Evolutionary conservation across 2,329 filamentous ascomycete species (phyloP).

Genomic region (Aspergillus aculeatus): DNA sequence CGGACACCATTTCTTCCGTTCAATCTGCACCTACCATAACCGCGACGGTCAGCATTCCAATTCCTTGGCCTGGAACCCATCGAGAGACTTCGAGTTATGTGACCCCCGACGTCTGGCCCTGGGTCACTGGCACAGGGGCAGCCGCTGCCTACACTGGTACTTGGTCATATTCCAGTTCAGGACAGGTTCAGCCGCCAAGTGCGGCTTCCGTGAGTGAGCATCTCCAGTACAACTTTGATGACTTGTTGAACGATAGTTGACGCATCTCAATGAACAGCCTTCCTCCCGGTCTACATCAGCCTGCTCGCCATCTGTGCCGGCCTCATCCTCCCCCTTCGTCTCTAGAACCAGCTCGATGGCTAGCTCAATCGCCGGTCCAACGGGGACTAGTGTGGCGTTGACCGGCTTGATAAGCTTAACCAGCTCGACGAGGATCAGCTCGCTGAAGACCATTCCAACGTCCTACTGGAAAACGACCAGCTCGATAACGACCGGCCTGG

Average conservation of each 20-base stretch:
- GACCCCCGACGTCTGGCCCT: conserved; percentile 66
- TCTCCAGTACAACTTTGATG: conserved; percentile 25
- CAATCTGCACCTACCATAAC: conserved; percentile 61
- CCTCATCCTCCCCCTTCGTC: conserved; percentile 48
- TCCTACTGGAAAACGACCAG: background rate
- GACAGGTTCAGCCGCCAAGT: conserved; percentile 74
- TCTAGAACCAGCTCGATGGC: conserved; percentile 35
- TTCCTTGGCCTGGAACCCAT: conserved; percentile 62
- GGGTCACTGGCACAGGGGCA: conserved; percentile 56
- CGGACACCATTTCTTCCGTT: conserved; percentile 40
- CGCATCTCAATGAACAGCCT: conserved; percentile 12
- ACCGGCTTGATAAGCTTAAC: background rate
- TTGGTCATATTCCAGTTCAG: conserved; percentile 75
- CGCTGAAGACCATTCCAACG: too few relatives aligned
- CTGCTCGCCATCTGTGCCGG: conserved; percentile 46
- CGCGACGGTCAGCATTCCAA: conserved; percentile 61
- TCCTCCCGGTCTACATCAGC: conserved; percentile 56
- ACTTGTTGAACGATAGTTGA: background rate
- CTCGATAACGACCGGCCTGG: background rate
- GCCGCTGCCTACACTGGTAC: conserved; percentile 65
- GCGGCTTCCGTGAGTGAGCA: conserved; percentile 66
- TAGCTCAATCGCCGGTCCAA: background rate
- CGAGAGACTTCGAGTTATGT: conserved; percentile 46
- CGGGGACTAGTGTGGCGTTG: background rate
- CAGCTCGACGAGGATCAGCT: background rate